Conservation (phyloP, 371 early-diverging fungal species). For the Mucor racemosus region DNA sequence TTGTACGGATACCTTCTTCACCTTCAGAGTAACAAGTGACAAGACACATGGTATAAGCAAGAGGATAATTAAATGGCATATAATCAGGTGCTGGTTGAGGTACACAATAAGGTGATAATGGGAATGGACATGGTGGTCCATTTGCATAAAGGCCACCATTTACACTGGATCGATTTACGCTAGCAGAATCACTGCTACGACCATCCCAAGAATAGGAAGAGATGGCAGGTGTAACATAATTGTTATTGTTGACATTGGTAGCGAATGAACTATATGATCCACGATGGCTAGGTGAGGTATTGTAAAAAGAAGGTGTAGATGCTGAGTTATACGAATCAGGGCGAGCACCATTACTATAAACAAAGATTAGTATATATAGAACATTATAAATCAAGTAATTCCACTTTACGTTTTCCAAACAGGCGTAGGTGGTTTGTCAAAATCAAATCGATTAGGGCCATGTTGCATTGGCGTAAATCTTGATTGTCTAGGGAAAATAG, state of each 20-base stretch:
- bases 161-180: not conserved
- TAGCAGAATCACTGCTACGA: constrained; percentile 20
- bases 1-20: constrained; percentile 86
- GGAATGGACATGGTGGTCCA: constrained; percentile 38
- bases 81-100: constrained; percentile 56
- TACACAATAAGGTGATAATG: constrained; percentile 42
- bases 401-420: constrained; percentile 41
- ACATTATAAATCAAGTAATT: too few relatives aligned
- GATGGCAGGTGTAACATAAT: constrained; percentile 7
- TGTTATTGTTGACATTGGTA: not conserved
- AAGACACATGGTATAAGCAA: constrained; percentile 75
- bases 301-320: constrained; percentile 9
- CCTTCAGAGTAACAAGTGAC: constrained; percentile 95
- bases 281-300: constrained; percentile 8
- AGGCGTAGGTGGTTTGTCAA: constrained; percentile 37
- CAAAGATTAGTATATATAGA: not conserved
- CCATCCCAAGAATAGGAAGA: constrained; percentile 29
- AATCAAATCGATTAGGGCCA: constrained; percentile 44
- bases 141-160: not conserved
- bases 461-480: constrained; percentile 47
- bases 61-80: constrained; percentile 70
- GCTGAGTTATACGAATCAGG: constrained; percentile 17
- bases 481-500: constrained; percentile 41
- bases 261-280: constrained; percentile 19
- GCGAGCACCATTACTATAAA: constrained; percentile 10